Percentiles rank a stretch among this genome's conserved stretches.
phyloP scores from a whole-genome alignment of 768 basidiomycete species.

The Floccularia luteovirens region DNA sequence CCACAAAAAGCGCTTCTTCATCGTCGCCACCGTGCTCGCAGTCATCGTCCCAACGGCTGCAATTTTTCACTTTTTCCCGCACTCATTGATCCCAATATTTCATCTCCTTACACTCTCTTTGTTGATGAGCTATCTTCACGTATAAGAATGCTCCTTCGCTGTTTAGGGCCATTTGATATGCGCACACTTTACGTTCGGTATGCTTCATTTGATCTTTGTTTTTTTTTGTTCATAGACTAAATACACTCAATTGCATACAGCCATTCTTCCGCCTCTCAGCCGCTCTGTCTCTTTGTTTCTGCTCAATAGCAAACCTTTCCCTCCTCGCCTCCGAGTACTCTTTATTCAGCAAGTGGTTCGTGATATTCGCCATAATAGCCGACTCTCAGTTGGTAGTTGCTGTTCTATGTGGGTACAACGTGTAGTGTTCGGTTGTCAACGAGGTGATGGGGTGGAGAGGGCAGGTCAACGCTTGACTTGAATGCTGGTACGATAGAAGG shows the following conservation, averaged over 20 bases:
- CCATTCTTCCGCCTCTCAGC: constrained; percentile 82
- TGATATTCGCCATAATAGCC: constrained; percentile 85
- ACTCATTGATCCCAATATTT: constrained; percentile 25
- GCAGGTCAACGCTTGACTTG: constrained; percentile 37
- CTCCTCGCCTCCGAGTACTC: constrained; percentile 88
- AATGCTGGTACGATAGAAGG: constrained; percentile 26
- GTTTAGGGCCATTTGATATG: constrained; percentile 48
- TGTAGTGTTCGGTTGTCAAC: constrained; percentile 46
- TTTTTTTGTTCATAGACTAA: background rate
- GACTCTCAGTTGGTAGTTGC: constrained; percentile 77
- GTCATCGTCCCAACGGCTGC: too few species aligned
- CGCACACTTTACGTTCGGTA: constrained; percentile 56
- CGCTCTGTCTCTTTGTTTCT: constrained; percentile 84
- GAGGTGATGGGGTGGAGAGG: too few species aligned
- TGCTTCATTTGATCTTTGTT: constrained; percentile 7
- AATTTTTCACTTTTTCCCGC: background rate
- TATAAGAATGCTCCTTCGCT: constrained; percentile 44
- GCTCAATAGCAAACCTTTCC: constrained; percentile 89
- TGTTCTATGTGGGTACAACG: constrained; percentile 72
- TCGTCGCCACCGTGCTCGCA: too few species aligned
- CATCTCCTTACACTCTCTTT: constrained; percentile 44
- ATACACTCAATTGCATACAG: constrained; percentile 35
- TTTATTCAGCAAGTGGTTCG: constrained; percentile 66
- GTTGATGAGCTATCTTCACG: constrained; percentile 33
- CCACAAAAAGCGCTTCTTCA: too few species aligned